Evolutionary conservation across 2,329 filamentous ascomycete genomes (phyloP), one percentile per base, ranked within the genome.

Genomic region (Ceratocystis huliohia): DNA sequence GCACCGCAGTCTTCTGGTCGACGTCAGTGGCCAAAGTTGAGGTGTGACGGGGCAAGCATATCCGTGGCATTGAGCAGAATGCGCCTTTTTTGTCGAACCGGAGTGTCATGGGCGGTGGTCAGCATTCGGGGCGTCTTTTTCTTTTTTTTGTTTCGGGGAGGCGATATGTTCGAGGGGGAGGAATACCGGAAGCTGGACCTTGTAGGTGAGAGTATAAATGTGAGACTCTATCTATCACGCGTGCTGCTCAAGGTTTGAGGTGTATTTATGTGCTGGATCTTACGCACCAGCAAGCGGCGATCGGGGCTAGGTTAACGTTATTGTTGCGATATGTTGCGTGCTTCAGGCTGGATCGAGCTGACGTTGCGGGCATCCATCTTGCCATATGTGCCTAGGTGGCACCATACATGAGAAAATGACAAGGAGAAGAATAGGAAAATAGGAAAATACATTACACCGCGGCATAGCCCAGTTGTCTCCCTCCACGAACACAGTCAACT

Each of bases 11-110:
- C 84, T 17, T 74, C 76, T 0, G 85, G 84, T 64, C 87, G 84
- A 80, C 84, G 70, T 85, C 85, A 88, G 74, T 87, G 84, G 0
- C 85, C 85, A 0, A 84, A 84, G 0, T 82, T 84, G 44, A 88
- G 72, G 72, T 88, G 85, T 1, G 84, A 84, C 5, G 86, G 78
- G 0, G 84, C 86, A 1, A 79, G 83, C 83, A 86, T 86, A 68
- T 86, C 84, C 69, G 87, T 86, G 2, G 84, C 84, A 75, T 86
- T 87, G 61, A 87, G 75, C 5, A 86, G 71, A 15, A 86, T 85
- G 28, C 13, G 63, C 20, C 65, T 33, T 17, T 33, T n/a, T 8
- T 59, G 28, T 10, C 33, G 37, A 2, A 61, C 61, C 8, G 59
- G 65, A 13, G 61, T 45, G 41, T 41, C 20, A 28, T 6, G 64